Evolutionary conservation across 495 filamentous ascomycete genomes (phyloP), one percentile per base, ranked within the genome.

Genomic region (Podospora comata): DNA sequence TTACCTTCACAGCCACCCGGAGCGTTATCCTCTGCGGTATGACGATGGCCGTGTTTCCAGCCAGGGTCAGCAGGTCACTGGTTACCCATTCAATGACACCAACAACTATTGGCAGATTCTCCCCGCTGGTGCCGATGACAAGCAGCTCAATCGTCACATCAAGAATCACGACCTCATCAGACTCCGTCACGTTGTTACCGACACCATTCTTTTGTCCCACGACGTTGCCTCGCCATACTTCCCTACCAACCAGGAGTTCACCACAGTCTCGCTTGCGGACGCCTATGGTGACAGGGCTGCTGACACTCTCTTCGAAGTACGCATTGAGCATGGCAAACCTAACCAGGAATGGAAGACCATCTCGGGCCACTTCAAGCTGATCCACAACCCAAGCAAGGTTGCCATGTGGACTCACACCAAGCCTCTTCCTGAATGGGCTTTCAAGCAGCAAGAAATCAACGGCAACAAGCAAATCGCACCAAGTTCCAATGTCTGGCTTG

Each of bases 91-190:
- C 84, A 97, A 97, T 67, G 95, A 99, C 76, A 97, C 95, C 69
- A 99, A 99, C 86, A 99, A 99, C 81, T 86, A 97, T 74, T 99
- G 95, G 95, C 90, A 98, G 74, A 90, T 99, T 68, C 76, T 98
- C 11, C 95, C 95, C 0, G 79, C 84, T 4, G 69, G 66, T 11
- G 79, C 81, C 27, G 85, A 89, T 32, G 85, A 84, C 60, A 77
- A 85, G 34, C 79, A 79, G 32, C 60, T 81, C 19, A 86, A 86
- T 60, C 87, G 85, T 67, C 86, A 81, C 27, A 91, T 99, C 65
- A 89, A 85, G 75, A 94, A 96, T 72, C 90, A 93, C 55, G 95
- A 97, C 70, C 78, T 96, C 34, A 86, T 99, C 60, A 90, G 93
- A 78, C 89, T 99, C 27, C 89, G 90, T 69, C 95, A 99, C 76